Conservation (phyloP, 2,329 filamentous ascomycete genomes). For the Juglanconis oblonga region DNA sequence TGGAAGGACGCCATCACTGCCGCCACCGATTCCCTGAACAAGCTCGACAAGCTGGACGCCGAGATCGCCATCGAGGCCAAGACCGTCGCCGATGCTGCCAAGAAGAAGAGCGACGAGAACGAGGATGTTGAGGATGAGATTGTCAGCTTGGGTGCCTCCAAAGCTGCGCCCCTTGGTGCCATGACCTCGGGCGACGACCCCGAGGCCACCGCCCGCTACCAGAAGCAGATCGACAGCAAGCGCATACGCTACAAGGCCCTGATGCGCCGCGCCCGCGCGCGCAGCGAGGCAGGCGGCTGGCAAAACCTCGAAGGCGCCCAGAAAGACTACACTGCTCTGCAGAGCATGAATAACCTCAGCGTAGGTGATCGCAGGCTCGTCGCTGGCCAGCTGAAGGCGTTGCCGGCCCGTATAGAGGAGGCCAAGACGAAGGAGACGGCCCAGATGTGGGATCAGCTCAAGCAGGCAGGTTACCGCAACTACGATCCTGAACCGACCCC, state of each 20-base stretch:
- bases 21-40: conserved; percentile 70
- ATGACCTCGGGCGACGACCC: conserved; percentile 24
- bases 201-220: conserved; percentile 28
- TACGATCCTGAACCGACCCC: too few relatives aligned
- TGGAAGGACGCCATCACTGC: conserved; percentile 80
- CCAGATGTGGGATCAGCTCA: conserved; percentile 98
- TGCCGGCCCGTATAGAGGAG: conserved; percentile 69
- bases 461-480: conserved; percentile 61
- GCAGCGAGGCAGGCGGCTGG: conserved; percentile 73
- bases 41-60: conserved; percentile 60
- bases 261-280: conserved; percentile 72
- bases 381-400: conserved; percentile 57
- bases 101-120: conserved; percentile 38
- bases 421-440: conserved; percentile 85
- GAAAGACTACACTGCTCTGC: conserved; percentile 74
- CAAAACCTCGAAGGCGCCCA: conserved; percentile 72
- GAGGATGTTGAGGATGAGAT: conserved; percentile 54
- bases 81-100: conserved; percentile 47
- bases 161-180: conserved; percentile 39
- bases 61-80: conserved; percentile 29
- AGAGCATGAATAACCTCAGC: conserved; percentile 58
- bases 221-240: conserved; percentile 60
- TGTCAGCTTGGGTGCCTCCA: conserved; percentile 55
- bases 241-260: conserved; percentile 81
- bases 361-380: conserved; percentile 67